A percentile compares a stretch with the other conserved stretches of the same genome.
Conservation (phyloP, 495 filamentous ascomycete species). For the Neurospora pannonica region DNA sequence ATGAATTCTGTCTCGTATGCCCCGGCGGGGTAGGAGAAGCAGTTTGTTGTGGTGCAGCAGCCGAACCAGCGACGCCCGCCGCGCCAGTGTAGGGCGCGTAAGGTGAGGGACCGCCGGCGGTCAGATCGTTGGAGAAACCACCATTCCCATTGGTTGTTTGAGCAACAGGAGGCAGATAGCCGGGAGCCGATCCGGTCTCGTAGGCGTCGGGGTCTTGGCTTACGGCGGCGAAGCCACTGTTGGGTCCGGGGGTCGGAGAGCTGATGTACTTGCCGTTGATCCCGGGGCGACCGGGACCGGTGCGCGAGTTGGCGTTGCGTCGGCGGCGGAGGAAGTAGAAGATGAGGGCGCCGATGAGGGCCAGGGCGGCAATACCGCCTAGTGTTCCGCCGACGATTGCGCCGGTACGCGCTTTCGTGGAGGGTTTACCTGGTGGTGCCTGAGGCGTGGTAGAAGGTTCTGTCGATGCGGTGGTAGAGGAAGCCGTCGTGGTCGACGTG, state of each 20-base stretch:
- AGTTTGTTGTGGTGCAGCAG: too few species aligned
- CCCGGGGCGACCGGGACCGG: conserved; percentile 20
- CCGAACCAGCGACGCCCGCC: neutral
- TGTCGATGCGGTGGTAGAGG: conserved; percentile 1
- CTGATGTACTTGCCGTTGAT: conserved; percentile 23
- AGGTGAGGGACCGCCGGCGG: conserved; percentile 11
- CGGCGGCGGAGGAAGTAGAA: conserved; percentile 24
- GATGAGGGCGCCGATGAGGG: conserved; percentile 19
- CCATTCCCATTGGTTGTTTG: neutral
- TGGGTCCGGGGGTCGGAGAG: conserved; percentile 10
- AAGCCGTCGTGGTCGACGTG: conserved; percentile 11
- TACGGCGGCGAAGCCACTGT: conserved; percentile 17
- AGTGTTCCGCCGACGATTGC: conserved; percentile 38
- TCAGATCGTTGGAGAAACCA: conserved; percentile 13
- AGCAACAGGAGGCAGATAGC: conserved; percentile 6
- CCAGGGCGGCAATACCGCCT: conserved; percentile 26
- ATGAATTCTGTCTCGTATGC: conserved; percentile 7
- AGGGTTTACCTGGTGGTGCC: conserved; percentile 5
- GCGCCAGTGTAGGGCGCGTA: conserved; percentile 10
- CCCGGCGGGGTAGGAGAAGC: neutral
- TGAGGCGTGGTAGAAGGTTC: conserved; percentile 3
- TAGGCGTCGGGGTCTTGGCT: conserved; percentile 18
- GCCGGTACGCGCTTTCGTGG: conserved; percentile 21
- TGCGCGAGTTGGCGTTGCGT: conserved; percentile 25
- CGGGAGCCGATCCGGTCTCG: conserved; percentile 15